A percentile compares a stretch with the other conserved stretches of the same genome.
Conservation (phyloP, 2,329 filamentous ascomycete genomes). For the Phoma sp. region DNA sequence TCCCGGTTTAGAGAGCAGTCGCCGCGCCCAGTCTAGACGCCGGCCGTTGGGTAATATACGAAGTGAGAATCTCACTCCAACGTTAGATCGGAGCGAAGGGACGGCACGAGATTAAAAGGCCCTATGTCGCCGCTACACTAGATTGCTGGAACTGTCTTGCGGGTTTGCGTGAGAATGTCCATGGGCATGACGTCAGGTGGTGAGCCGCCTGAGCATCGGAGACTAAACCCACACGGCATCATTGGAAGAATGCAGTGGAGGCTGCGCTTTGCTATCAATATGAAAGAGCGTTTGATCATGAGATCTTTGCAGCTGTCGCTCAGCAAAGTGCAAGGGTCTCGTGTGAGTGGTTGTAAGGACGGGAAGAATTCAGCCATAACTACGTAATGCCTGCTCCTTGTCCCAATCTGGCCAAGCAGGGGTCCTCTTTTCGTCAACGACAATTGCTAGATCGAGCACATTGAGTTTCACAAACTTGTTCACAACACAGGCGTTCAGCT, state of each 20-base stretch:
- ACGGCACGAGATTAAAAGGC: background rate
- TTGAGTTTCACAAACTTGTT: slow-evolving; percentile 1
- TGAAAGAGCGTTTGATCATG: background rate
- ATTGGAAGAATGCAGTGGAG: background rate
- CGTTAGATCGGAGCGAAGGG: background rate
- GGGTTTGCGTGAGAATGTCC: background rate
- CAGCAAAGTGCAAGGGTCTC: background rate
- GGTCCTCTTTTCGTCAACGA: slow-evolving; percentile 12
- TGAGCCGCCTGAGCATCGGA: too few relatives aligned
- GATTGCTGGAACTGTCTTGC: background rate
- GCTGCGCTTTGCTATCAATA: background rate
- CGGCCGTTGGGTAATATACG: background rate
- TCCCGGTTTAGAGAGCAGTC: background rate
- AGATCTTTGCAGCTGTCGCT: background rate
- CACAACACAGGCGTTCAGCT: background rate
- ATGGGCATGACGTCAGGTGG: background rate
- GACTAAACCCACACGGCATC: background rate
- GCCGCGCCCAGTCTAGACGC: background rate
- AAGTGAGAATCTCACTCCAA: background rate
- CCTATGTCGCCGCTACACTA: background rate
- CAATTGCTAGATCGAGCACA: background rate
- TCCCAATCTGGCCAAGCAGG: slow-evolving; percentile 6
- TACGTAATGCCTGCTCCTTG: slow-evolving; percentile 2
- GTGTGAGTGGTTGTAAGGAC: background rate
- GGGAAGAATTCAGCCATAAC: background rate